Evolutionary conservation across 495 filamentous ascomycete genomes (phyloP).

Genomic region (Parmelia sp.): DNA sequence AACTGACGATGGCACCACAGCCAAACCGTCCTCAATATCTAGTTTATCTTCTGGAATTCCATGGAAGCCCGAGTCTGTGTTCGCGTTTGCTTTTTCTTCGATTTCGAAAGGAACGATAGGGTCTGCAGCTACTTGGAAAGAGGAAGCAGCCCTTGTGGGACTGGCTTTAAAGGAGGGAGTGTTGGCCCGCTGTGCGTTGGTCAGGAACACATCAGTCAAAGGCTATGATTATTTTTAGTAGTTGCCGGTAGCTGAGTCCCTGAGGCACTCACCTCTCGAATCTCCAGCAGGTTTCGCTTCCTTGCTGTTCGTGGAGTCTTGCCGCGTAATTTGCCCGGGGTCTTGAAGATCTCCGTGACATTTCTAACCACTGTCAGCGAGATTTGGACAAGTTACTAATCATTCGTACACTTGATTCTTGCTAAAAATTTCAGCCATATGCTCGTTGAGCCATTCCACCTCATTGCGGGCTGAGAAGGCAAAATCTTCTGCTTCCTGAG

Average conservation of each 20-base stretch:
- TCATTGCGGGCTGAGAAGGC: constrained; percentile 84
- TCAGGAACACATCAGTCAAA: constrained; percentile 73
- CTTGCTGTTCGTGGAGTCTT: constrained; percentile 83
- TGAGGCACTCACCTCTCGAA: constrained; percentile 55
- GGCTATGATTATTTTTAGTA: constrained; percentile 49
- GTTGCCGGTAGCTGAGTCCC: neutral
- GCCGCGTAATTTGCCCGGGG: constrained; percentile 85
- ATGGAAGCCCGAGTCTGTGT: constrained; percentile 76
- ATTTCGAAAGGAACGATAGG: constrained; percentile 1
- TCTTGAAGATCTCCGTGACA: constrained; percentile 90
- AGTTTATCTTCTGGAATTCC: constrained; percentile 58
- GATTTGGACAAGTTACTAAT: too few species aligned
- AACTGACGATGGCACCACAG: constrained; percentile 25
- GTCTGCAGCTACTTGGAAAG: constrained; percentile 30
- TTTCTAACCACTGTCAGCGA: constrained; percentile 35
- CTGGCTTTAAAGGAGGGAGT: constrained; percentile 26
- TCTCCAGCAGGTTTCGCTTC: constrained; percentile 58
- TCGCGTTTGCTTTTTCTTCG: constrained; percentile 33
- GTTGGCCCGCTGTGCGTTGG: constrained; percentile 32
- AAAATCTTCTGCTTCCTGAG: constrained; percentile 80
- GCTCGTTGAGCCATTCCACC: constrained; percentile 92
- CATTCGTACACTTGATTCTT: constrained; percentile 55
- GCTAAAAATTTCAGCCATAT: constrained; percentile 90
- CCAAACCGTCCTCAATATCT: constrained; percentile 32
- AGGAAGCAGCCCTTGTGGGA: constrained; percentile 25